Percentiles rank a stretch among this genome's conserved stretches.
Conservation (phyloP, 306 rosid genomes). For the Pueraria montana region DNA sequence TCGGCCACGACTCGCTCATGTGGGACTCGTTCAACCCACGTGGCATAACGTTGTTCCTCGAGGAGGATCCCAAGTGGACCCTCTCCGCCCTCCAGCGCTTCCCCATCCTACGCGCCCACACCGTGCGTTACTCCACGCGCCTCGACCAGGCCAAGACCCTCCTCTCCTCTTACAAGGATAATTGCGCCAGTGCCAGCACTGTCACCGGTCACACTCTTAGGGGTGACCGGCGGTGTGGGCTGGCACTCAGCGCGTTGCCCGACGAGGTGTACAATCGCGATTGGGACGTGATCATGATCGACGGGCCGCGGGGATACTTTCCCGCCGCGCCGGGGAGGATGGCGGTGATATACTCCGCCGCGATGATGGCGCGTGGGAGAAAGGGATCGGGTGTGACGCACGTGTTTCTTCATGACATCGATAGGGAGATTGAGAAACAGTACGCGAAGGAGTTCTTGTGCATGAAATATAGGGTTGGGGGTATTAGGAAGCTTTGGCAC, state of each 20-base stretch:
- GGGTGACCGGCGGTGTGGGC: constrained; percentile 54
- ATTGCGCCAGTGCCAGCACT: constrained; percentile 33
- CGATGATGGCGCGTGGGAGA: constrained; percentile 84
- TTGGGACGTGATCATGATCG: constrained; percentile 91
- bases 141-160: constrained; percentile 61
- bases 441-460: constrained; percentile 82
- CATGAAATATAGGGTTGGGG: constrained; percentile 70
- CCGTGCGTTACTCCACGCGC: constrained; percentile 66
- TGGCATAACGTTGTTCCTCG: constrained; percentile 84
- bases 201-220: constrained; percentile 9
- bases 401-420: constrained; percentile 80
- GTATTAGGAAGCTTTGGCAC: constrained; percentile 83
- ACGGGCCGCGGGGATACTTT: constrained; percentile 79
- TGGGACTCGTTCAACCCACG: constrained; percentile 85
- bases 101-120: constrained; percentile 63
- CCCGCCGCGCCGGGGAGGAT: constrained; percentile 77
- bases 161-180: constrained; percentile 52
- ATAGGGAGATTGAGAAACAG: constrained; percentile 73
- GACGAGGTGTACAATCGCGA: constrained; percentile 68
- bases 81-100: constrained; percentile 56
- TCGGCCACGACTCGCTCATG: constrained; percentile 90
- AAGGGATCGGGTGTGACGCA: constrained; percentile 77
- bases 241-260: constrained; percentile 66
- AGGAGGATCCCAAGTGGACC: constrained; percentile 84
- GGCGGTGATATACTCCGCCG: constrained; percentile 82